Base-by-base conservation (phyloP, 179 eudicot species). In the Vitellaria paradoxa region DNA sequence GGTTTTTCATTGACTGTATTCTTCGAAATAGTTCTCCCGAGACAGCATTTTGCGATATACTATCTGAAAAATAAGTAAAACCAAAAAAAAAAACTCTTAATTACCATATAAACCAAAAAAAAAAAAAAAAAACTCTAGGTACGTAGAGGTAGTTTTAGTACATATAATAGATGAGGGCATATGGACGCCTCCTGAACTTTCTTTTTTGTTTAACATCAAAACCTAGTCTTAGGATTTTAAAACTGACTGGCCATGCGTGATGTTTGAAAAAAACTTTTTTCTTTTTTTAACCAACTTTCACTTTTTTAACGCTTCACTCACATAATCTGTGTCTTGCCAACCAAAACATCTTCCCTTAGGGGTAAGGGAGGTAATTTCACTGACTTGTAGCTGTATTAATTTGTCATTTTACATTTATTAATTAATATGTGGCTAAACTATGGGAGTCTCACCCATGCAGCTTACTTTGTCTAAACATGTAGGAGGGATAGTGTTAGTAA, bases 181-280 rank as follows among this genome's bases (percentile, higher is more conserved):
- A 55, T 52, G 86, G 75, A 73, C 69, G 81, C 79, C 81, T 81
- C 62, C 37, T 30, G n/a, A 45, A n/a, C 13, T n/a, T 71, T 78
- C 5, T 37, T 50, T 10, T 8, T 49, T 64, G 13, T 6, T 78
- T 72, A 76, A 70, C 30, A n/a, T 70, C 49, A 42, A 75, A 83
- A 76, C n/a, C 82, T 81, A 78, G 86, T 83, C 82, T 71, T 64
- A 77, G 81, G 80, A 75, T 77, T 77, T 82, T 75, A 70, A 53
- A 82, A 77, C 80, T 77, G 82, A 85, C 85, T 77, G 80, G 84
- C 70, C 49, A 74, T 70, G 66, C 2, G 37, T 30, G 37, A 30
- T 30, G 37, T 30, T 30, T 30, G 37, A 30, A 30, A 30, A 30
- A 30, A 0, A 2, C 2, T 30, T 30, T 30, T 63, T 24, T n/a